These are phyloP conservation scores for Pseudopyricularia javanii DNA, from an alignment of 2,329 filamentous ascomycete genomes.

Conservation along the genomic window DNA sequence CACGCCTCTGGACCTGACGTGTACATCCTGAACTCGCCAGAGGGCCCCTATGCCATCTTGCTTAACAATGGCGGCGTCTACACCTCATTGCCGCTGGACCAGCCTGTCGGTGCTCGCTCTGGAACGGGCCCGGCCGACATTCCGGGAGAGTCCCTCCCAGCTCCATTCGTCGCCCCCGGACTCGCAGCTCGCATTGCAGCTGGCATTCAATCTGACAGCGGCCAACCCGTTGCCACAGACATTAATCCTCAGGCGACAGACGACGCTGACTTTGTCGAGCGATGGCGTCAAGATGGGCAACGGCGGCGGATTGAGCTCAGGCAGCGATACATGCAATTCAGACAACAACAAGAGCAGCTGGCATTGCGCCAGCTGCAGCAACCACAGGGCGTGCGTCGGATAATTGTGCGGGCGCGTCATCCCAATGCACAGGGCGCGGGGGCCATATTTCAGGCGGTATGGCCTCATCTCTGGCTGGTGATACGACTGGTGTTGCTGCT, in stretches of 20 bases:
- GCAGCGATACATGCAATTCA: constrained; percentile 8
- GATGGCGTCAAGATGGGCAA: constrained; percentile 2
- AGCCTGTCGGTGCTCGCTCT: neutral
- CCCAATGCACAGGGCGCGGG: constrained; percentile 25
- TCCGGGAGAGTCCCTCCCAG: neutral
- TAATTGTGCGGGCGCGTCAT: constrained; percentile 12
- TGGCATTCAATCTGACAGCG: neutral
- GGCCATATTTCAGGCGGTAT: constrained; percentile 28
- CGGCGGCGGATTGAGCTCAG: constrained; percentile 1
- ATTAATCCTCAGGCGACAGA: neutral
- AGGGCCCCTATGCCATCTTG: constrained; percentile 44
- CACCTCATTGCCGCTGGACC: constrained; percentile 14
- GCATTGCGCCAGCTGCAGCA: neutral
- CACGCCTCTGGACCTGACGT: constrained; percentile 26
- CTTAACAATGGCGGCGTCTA: constrained; percentile 41
- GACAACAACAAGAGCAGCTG: constrained; percentile 6
- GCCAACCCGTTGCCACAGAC: neutral
- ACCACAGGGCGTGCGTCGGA: constrained; percentile 2
- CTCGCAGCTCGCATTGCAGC: too few species aligned
- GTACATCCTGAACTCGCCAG: constrained; percentile 48
- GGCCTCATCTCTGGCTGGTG: constrained; percentile 51
- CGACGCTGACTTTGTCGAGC: neutral
- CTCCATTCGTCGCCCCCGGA: neutral
- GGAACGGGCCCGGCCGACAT: neutral
- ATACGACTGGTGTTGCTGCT: constrained; percentile 46